Percentiles rank a stretch among this genome's conserved stretches.
Evolutionary conservation across 352 stramenopile species (phyloP).

Genomic region (Pythium aphanidermatum): DNA sequence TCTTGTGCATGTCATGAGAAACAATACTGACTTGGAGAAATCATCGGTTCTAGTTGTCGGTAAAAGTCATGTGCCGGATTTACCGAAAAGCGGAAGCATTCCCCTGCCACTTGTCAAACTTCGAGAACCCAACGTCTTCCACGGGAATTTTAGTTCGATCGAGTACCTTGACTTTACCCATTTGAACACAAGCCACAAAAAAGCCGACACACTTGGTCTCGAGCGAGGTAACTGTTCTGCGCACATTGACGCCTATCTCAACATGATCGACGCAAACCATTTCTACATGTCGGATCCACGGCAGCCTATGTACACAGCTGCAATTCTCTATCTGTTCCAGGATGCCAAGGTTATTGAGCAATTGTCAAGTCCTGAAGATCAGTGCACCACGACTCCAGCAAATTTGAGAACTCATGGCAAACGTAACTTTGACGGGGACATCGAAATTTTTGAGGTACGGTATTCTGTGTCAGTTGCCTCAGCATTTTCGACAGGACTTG

Average conservation of each 20-base stretch:
- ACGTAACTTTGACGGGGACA: conserved; percentile 18
- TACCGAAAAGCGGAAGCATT: no score
- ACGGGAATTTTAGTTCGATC: no score
- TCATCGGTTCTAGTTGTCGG: conserved; percentile 7
- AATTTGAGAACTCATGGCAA: neutral
- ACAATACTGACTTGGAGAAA: neutral
- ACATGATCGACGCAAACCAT: conserved; percentile 33
- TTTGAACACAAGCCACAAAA: conserved; percentile 3
- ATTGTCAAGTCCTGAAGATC: no score
- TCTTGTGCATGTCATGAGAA: neutral
- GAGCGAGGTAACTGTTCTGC: conserved; percentile 20
- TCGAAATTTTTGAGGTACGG: conserved; percentile 39
- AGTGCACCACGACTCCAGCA: neutral
- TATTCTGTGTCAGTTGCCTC: conserved; percentile 36
- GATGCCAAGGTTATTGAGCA: conserved; percentile 26
- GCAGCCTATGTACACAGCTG: conserved; percentile 40
- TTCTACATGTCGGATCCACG: conserved; percentile 37
- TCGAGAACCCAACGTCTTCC: no score
- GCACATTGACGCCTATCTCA: conserved; percentile 39
- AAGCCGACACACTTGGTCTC: neutral
- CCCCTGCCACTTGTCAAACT: no score
- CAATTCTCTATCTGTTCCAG: conserved; percentile 47
- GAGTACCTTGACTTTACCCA: conserved; percentile 5
- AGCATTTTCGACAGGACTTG: conserved; percentile 31
- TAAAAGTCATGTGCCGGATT: neutral